phyloP scores from a whole-genome alignment of 176 grass and related monocot genomes.

The Avena sativa region DNA sequence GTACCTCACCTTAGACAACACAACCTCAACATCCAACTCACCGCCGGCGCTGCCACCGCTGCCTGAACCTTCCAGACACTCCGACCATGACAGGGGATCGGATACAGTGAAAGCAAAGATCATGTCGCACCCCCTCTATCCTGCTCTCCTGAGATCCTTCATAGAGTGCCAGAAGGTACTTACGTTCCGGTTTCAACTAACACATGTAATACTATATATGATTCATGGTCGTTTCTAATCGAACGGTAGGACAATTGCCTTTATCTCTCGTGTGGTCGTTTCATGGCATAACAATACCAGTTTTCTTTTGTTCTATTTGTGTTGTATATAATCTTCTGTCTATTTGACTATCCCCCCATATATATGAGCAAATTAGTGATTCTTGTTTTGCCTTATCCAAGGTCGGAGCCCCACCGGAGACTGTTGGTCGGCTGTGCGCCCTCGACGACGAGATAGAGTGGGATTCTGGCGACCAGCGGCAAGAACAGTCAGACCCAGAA shows the following conservation, averaged over 20 bases:
- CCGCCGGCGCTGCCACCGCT: not conserved
- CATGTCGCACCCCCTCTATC: constrained; percentile 76
- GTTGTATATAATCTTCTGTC: no score
- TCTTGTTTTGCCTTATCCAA: constrained; percentile 38
- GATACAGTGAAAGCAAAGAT: constrained; percentile 79
- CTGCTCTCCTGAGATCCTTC: constrained; percentile 72
- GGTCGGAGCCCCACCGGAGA: constrained; percentile 79
- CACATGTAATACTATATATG: constrained; percentile 18
- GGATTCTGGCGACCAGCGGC: constrained; percentile 24
- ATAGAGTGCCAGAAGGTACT: constrained; percentile 85
- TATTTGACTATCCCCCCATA: not conserved
- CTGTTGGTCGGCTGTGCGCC: constrained; percentile 57
- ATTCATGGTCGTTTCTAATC: not conserved
- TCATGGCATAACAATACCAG: not conserved
- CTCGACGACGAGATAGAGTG: constrained; percentile 60
- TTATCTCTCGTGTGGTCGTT: not conserved
- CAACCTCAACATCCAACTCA: constrained; percentile 27
- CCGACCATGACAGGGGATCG: constrained; percentile 24
- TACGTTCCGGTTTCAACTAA: not conserved
- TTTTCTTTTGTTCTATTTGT: not conserved
- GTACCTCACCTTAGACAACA: constrained; percentile 44
- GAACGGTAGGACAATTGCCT: not conserved
- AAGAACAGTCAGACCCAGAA: constrained; percentile 64
- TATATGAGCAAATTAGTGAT: constrained; percentile 21
- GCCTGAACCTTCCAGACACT: constrained; percentile 37